phyloP scores from a whole-genome alignment of 306 rosid genomes.

The Trifolium pratense region DNA sequence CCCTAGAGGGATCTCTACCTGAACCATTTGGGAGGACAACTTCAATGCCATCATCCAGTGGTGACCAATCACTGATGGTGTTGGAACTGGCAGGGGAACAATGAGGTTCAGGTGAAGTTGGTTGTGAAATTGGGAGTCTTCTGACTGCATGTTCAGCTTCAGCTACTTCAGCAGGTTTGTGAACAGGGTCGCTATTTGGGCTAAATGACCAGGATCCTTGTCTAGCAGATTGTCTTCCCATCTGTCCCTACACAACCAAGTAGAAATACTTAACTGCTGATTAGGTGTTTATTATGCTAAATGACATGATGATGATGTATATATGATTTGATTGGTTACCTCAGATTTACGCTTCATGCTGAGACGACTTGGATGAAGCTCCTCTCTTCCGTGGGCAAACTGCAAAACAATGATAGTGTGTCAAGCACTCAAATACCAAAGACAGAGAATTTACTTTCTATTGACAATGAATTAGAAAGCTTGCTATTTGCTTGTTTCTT shows the following conservation, averaged over 20 bases:
- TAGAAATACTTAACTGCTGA: conserved; percentile 31
- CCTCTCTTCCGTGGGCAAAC: conserved; percentile 65
- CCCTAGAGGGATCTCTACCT: conserved; percentile 47
- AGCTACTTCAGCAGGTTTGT: conserved; percentile 36
- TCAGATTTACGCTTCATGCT: conserved; percentile 51
- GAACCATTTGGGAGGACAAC: conserved; percentile 49
- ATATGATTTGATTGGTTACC: conserved; percentile 48
- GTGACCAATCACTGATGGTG: conserved; percentile 62
- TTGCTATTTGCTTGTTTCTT: conserved; percentile 14
- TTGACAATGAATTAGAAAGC: conserved; percentile 14
- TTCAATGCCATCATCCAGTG: conserved; percentile 70
- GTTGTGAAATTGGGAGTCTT: conserved; percentile 27
- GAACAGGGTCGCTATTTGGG: conserved; percentile 41
- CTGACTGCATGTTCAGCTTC: conserved; percentile 23
- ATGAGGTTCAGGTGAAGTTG: conserved; percentile 37
- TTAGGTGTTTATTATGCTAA: conserved; percentile 14
- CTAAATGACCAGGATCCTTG: conserved; percentile 35
- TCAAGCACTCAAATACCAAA: conserved; percentile 32
- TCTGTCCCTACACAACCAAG: conserved; percentile 43
- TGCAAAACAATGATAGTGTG: conserved; percentile 42
- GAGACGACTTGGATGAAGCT: conserved; percentile 49
- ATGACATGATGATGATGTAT: neutral
- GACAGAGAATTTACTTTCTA: neutral
- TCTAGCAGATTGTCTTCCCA: conserved; percentile 36
- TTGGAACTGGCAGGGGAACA: conserved; percentile 4